Percentiles rank a stretch among this genome's conserved stretches.
phyloP scores from a whole-genome alignment of 345 rosid genomes.

The Salix viminalis region DNA sequence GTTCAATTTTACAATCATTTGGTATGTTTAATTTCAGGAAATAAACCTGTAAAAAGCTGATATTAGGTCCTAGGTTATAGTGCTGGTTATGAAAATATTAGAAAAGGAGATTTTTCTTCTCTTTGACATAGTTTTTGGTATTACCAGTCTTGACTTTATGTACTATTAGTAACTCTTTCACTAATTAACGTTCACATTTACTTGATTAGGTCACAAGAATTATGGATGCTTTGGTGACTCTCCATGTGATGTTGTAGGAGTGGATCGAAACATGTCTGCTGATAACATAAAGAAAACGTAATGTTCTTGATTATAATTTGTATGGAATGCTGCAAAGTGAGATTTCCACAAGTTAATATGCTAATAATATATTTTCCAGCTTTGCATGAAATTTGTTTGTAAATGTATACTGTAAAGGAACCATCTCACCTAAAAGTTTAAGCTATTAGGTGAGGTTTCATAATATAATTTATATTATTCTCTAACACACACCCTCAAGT shows the following conservation, averaged over 20 bases:
- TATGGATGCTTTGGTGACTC: conserved; percentile 60
- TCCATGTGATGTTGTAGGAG: conserved; percentile 80
- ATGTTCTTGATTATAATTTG: conserved; percentile 11
- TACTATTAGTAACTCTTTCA: not conserved
- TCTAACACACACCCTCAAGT: no score
- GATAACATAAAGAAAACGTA: conserved; percentile 89
- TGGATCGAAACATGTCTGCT: conserved; percentile 57
- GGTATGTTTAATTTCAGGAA: not conserved
- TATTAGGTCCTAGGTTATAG: not conserved
- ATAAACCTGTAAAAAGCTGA: not conserved
- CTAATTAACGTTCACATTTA: not conserved
- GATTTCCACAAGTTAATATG: not conserved
- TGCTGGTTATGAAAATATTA: not conserved
- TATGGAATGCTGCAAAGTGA: not conserved
- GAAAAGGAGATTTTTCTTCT: not conserved
- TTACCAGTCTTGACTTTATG: not conserved
- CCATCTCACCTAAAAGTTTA: no score
- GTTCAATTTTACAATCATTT: not conserved
- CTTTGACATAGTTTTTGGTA: not conserved
- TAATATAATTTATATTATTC: no score
- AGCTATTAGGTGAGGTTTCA: no score
- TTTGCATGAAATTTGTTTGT: not conserved
- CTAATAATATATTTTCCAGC: not conserved
- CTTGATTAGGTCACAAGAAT: conserved; percentile 70
- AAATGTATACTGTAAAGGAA: not conserved